phyloP scores from a whole-genome alignment of 169 alveolate species.

The Miamiensis avidus region DNA sequence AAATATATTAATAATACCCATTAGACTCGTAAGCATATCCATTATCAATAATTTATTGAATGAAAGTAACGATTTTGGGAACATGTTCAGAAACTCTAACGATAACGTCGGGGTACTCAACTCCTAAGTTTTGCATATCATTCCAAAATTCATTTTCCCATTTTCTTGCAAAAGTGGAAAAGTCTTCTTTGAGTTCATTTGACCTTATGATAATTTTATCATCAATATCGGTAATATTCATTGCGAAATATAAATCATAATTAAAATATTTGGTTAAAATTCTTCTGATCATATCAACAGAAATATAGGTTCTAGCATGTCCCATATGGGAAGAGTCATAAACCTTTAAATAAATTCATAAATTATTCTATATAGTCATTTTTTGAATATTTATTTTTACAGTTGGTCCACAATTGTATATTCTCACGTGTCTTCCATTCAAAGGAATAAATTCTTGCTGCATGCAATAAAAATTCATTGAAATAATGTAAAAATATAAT shows the following conservation, averaged over 20 bases:
- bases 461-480: background rate
- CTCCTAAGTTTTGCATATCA: slow-evolving; percentile 92
- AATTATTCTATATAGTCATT: background rate
- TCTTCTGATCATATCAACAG: slow-evolving; percentile 95
- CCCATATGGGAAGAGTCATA: slow-evolving; percentile 99
- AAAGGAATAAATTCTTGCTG: slow-evolving; percentile 60
- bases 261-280: slow-evolving; percentile 94
- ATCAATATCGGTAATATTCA: slow-evolving; percentile 99
- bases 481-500: too few species aligned
- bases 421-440: slow-evolving; percentile 68
- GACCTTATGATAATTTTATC: slow-evolving; percentile 95
- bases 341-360: too few species aligned
- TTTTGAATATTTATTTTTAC: slow-evolving; percentile 4
- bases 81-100: slow-evolving; percentile 97
- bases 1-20: slow-evolving; percentile 59
- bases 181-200: slow-evolving; percentile 62
- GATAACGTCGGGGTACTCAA: slow-evolving; percentile 92
- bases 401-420: slow-evolving; percentile 89
- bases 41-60: slow-evolving; percentile 88
- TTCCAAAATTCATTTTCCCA: slow-evolving; percentile 93
- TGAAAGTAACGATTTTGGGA: slow-evolving; percentile 92
- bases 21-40: slow-evolving; percentile 96
- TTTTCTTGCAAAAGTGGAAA: slow-evolving; percentile 87
- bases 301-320: slow-evolving; percentile 98
- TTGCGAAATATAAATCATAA: slow-evolving; percentile 93